These are phyloP conservation scores for Thelonectria blattea DNA, from an alignment of 2,329 filamentous ascomycete genomes.

Conservation along the genomic window DNA sequence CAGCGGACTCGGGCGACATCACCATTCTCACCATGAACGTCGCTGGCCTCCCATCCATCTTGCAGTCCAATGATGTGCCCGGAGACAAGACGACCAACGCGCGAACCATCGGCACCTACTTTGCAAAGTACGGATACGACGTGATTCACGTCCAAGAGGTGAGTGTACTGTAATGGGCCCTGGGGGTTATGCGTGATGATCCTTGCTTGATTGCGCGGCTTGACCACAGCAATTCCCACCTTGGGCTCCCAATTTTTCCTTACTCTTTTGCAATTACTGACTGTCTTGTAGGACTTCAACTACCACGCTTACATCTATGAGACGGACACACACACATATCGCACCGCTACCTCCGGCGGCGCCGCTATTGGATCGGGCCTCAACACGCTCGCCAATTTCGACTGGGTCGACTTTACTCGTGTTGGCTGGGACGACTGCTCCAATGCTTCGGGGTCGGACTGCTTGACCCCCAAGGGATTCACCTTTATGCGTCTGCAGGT, in stretches of 20 bases:
- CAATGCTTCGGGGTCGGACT: constrained; percentile 61
- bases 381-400: constrained; percentile 66
- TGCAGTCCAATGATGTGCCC: constrained; percentile 65
- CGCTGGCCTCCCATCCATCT: constrained; percentile 61
- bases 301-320: constrained; percentile 69
- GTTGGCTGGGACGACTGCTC: constrained; percentile 66
- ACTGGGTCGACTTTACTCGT: constrained; percentile 59
- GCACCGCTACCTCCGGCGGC: constrained; percentile 69
- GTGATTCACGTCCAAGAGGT: constrained; percentile 69
- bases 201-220: neutral
- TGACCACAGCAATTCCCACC: no score
- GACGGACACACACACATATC: constrained; percentile 63
- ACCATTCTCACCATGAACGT: constrained; percentile 51
- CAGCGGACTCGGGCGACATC: constrained; percentile 8
- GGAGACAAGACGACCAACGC: constrained; percentile 67
- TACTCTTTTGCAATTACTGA: neutral
- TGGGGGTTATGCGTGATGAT: no score
- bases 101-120: constrained; percentile 59
- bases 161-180: neutral
- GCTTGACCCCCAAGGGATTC: constrained; percentile 73
- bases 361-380: constrained; percentile 68
- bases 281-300: constrained; percentile 62
- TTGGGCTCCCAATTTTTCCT: no score
- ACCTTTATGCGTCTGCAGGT: constrained; percentile 67
- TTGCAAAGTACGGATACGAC: constrained; percentile 63